Evolutionary conservation across 2,329 filamentous ascomycete genomes (phyloP).

Genomic region (Pyrenophora teres): DNA sequence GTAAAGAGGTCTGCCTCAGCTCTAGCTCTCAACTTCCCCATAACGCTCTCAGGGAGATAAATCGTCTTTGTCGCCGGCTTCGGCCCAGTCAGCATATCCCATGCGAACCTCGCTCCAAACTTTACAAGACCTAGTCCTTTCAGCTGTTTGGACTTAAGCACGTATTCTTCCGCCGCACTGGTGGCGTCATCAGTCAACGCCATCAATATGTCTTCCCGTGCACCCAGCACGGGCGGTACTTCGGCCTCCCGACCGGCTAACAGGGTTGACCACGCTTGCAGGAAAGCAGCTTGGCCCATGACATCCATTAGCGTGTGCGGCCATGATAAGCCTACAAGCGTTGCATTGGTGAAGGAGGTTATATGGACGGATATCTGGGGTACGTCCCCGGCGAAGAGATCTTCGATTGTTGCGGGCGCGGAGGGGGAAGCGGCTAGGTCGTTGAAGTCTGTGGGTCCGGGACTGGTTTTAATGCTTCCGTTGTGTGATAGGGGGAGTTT

Average conservation of each 20-base stretch:
- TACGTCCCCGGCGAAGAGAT: constrained; percentile 39
- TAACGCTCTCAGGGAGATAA: constrained; percentile 43
- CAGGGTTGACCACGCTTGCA: constrained; percentile 55
- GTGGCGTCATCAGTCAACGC: constrained; percentile 4
- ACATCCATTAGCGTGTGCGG: constrained; percentile 57
- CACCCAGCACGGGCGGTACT: constrained; percentile 37
- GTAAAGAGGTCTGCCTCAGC: constrained; percentile 37
- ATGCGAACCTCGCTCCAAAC: constrained; percentile 16
- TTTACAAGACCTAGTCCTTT: constrained; percentile 17
- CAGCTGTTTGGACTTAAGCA: constrained; percentile 17
- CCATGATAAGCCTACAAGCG: constrained; percentile 54
- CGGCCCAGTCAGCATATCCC: constrained; percentile 11
- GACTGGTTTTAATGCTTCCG: not conserved
- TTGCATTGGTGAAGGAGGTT: constrained; percentile 56
- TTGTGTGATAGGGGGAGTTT: constrained; percentile 40
- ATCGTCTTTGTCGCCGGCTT: constrained; percentile 44
- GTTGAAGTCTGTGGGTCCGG: constrained; percentile 8
- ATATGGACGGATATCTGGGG: constrained; percentile 57
- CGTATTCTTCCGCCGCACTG: constrained; percentile 17
- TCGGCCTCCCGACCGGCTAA: constrained; percentile 52
- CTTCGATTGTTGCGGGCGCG: constrained; percentile 16
- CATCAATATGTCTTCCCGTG: constrained; percentile 45
- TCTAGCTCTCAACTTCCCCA: constrained; percentile 23
- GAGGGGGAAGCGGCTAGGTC: constrained; percentile 13
- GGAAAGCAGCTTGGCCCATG: constrained; percentile 50